Percentiles rank a stretch among this genome's conserved stretches.
These are phyloP conservation scores for Lasiosphaeria hispida DNA, from an alignment of 495 filamentous ascomycete genomes.

Conservation along the genomic window DNA sequence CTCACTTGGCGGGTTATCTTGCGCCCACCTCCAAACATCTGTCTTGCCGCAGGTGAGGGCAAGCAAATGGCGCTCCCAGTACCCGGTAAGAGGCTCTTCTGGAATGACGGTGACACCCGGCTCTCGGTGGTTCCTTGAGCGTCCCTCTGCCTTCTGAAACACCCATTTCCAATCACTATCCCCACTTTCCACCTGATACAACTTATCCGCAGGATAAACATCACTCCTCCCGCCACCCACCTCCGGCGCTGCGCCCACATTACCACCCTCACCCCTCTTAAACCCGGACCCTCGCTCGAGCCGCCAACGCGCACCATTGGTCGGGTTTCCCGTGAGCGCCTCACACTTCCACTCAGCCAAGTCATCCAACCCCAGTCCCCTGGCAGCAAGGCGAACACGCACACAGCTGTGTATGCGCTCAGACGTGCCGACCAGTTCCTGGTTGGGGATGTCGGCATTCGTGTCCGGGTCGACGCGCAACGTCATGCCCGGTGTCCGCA, in stretches of 20 bases:
- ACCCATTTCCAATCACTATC: slow-evolving; percentile 29
- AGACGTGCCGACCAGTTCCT: slow-evolving; percentile 20
- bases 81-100: slow-evolving; percentile 33
- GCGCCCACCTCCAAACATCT: slow-evolving; percentile 30
- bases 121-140: slow-evolving; percentile 1
- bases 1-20: neutral
- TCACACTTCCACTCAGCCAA: slow-evolving; percentile 23
- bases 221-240: neutral
- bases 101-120: slow-evolving; percentile 19
- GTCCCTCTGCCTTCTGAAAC: slow-evolving; percentile 16
- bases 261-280: neutral
- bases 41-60: slow-evolving; percentile 15
- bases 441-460: slow-evolving; percentile 27
- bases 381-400: slow-evolving; percentile 22
- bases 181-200: slow-evolving; percentile 5
- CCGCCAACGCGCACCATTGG: neutral
- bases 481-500: slow-evolving; percentile 20
- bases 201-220: neutral
- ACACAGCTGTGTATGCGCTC: slow-evolving; percentile 28
- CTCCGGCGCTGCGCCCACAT: neutral
- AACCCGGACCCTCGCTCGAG: too few species aligned
- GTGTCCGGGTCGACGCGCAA: slow-evolving; percentile 30
- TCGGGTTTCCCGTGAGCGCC: slow-evolving; percentile 8
- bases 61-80: slow-evolving; percentile 33
- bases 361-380: slow-evolving; percentile 30